phyloP scores from a whole-genome alignment of 345 rosid genomes.

The Tarenaya hassleriana region DNA sequence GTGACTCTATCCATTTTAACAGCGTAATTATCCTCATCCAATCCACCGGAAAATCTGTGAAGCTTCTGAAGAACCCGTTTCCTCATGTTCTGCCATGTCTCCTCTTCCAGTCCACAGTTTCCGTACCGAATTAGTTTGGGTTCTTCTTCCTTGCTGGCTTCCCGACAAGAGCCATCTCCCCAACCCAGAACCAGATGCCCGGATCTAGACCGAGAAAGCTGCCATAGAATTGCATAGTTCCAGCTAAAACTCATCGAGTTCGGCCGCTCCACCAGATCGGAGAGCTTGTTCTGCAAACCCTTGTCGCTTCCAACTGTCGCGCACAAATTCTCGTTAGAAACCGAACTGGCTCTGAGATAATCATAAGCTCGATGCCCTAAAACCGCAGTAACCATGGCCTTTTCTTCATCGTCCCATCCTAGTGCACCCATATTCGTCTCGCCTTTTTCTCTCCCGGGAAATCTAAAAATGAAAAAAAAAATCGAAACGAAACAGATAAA shows the following conservation, averaged over 20 bases:
- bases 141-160: slow-evolving; percentile 76
- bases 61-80: slow-evolving; percentile 80
- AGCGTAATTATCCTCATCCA: slow-evolving; percentile 83
- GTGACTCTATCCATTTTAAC: slow-evolving; percentile 82
- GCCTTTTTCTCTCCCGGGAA: slow-evolving; percentile 38
- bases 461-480: not conserved
- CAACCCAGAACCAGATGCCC: slow-evolving; percentile 90
- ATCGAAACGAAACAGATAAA: not conserved
- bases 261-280: slow-evolving; percentile 83
- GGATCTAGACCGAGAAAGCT: slow-evolving; percentile 73
- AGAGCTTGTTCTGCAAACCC: slow-evolving; percentile 73
- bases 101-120: no score
- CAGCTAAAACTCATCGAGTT: slow-evolving; percentile 74
- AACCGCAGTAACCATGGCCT: slow-evolving; percentile 54
- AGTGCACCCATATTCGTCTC: slow-evolving; percentile 51
- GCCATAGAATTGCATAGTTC: slow-evolving; percentile 98
- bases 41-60: slow-evolving; percentile 75
- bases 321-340: slow-evolving; percentile 56
- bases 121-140: slow-evolving; percentile 39
- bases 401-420: slow-evolving; percentile 82
- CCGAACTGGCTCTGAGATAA: slow-evolving; percentile 61
- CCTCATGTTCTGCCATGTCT: slow-evolving; percentile 71
- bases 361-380: slow-evolving; percentile 73
- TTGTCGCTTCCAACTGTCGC: slow-evolving; percentile 59
- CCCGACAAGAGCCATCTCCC: slow-evolving; percentile 96